Evolutionary conservation across 1,139 yeast species (phyloP), one percentile per base, ranked within the genome.

Genomic region (Sugiyamaella paludigena): DNA sequence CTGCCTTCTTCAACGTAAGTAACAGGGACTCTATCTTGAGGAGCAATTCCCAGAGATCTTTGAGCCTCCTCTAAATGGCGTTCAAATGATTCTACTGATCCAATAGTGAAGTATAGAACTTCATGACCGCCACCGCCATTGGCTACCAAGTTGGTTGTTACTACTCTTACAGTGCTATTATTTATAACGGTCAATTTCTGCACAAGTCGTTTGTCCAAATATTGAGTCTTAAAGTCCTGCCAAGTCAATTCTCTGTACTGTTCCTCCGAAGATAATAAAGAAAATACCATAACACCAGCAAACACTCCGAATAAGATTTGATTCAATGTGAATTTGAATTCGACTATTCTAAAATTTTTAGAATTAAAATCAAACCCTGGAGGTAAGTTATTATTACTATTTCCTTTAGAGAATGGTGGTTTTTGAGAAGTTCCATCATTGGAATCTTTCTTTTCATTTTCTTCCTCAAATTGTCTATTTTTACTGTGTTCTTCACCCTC

Each of bases 71-170:
- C 87, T 64, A 94, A 74, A 57, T 84, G 84, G 51, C 84, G 81
- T 70, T 94, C 98, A 68, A 94, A 92, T n/a, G 83, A 74, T 59
- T 89, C 97, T 24, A 91, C 81, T 0, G 96, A 87, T 5, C 98
- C 99, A 62, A 94, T 88, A 39, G 87, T 81, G 71, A 94, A 94
- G 15, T 74, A 74, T 29, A 80, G 79, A 6, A 68, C 47, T 33
- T 54, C 58, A n/a, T 38, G 49, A 4, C 42, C 38, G 5, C 24
- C 24, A 7, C 45, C 42, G 8, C 55, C 57, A 16, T 50, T 50
- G 16, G 51, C 46, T 7, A 47, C 51, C 16, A 44, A 44, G 19
- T 48, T 47, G 9, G 44, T 47, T 16, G 58, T 54, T 24, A 51
- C 50, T 2, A 63, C 69, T 58, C 86, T 88, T 0, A 87, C 98